Conservation (phyloP, 805 yeast species). For the Starmerella bacillaris region DNA sequence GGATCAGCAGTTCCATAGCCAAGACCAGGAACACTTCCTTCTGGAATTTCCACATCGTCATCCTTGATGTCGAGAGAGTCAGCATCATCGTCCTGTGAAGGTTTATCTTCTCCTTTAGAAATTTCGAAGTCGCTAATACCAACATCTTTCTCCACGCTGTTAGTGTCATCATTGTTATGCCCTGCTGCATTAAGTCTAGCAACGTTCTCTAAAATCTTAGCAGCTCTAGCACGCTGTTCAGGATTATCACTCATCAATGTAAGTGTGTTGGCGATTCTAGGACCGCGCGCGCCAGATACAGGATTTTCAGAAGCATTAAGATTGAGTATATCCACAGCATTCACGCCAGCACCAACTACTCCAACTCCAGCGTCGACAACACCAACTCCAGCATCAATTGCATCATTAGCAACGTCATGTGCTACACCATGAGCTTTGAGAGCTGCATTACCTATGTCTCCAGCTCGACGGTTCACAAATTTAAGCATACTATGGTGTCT, state of each 20-base stretch:
- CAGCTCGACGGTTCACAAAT: background rate
- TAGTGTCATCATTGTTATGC: no score
- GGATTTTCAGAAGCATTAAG: background rate
- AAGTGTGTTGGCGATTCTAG: slow-evolving; percentile 13
- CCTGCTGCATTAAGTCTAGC: background rate
- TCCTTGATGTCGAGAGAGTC: slow-evolving; percentile 1
- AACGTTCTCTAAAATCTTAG: slow-evolving; percentile 4
- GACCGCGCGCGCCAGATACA: background rate
- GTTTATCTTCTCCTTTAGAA: background rate
- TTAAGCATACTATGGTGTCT: no score
- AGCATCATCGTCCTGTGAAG: background rate
- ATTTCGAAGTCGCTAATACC: background rate
- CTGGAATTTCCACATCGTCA: slow-evolving; percentile 11
- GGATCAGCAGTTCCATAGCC: slow-evolving; percentile 16
- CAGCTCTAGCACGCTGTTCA: slow-evolving; percentile 13
- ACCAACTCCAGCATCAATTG: background rate
- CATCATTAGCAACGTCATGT: background rate
- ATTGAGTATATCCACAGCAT: background rate
- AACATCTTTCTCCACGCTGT: background rate
- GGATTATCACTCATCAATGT: slow-evolving; percentile 5
- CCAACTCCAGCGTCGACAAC: background rate
- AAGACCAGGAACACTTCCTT: slow-evolving; percentile 17
- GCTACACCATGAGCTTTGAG: background rate
- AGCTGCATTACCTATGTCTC: background rate
- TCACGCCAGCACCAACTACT: background rate